phyloP scores from a whole-genome alignment of 345 rosid species.

The Pistacia atlantica region DNA sequence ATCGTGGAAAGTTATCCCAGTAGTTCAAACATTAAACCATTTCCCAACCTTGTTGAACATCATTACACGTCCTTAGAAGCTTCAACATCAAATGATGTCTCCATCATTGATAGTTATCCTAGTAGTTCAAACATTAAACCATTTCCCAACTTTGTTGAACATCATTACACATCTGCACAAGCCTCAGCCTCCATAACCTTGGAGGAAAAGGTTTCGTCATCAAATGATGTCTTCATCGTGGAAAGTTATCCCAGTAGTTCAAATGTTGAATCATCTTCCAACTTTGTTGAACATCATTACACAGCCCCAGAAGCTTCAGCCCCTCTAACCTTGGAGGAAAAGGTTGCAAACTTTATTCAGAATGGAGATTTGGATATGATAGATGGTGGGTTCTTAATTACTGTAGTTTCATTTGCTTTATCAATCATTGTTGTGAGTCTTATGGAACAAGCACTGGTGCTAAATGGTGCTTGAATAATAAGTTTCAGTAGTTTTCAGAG shows the following conservation, averaged over 20 bases:
- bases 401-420: slow-evolving; percentile 9
- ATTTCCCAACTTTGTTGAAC: no score
- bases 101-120: no score
- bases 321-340: slow-evolving; percentile 52
- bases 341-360: slow-evolving; percentile 63
- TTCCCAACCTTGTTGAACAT: no score
- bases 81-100: background rate
- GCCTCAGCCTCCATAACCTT: slow-evolving; percentile 38
- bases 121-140: no score
- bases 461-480: background rate
- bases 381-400: slow-evolving; percentile 46
- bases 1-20: no score
- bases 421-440: background rate
- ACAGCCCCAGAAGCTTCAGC: slow-evolving; percentile 26
- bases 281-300: slow-evolving; percentile 25
- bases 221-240: slow-evolving; percentile 2
- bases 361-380: slow-evolving; percentile 63
- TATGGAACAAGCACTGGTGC: background rate
- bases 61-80: no score
- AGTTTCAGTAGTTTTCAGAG: background rate
- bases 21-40: no score
- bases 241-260: slow-evolving; percentile 25
- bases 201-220: slow-evolving; percentile 41
- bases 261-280: slow-evolving; percentile 14
- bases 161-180: no score